Base-by-base conservation (phyloP, 352 stramenopile species). In the Phytophthora crassamura region DNA sequence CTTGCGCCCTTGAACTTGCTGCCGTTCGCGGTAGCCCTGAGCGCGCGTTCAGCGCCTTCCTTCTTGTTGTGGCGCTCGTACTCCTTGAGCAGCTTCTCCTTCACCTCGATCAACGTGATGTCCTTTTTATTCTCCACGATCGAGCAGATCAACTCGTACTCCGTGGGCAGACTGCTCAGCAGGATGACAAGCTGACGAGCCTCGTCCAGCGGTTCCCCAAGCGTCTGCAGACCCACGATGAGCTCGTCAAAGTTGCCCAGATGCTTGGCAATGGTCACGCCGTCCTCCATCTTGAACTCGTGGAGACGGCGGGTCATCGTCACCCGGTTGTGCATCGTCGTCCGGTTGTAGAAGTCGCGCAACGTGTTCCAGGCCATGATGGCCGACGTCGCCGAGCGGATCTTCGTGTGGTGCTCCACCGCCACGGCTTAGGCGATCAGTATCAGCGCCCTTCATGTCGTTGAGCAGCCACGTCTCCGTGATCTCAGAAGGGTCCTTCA, bases 61-160 rank as follows among this genome's bases (percentile, higher is more conserved):
- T n/a, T n/a, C n/a, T n/a, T n/a, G n/a, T n/a, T n/a, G n/a, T n/a
- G n/a, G n/a, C n/a, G n/a, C n/a, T n/a, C n/a, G n/a, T n/a, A n/a
- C n/a, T n/a, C n/a, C 46, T 72, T 66, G 0, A 71, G 45, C 1
- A 70, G 56, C 41, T 68, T 75, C 43, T 67, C 60, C 40, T 75
- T 71, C 3, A 64, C 54, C 4, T 68, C 53, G 7, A 66, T 61
- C 1, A 76, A 22, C n/a, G 38, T 36, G 6, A 55, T 12, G 9
- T 40, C 54, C 22, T 55, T 49, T 2, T 32, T 43, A 47, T 69
- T 73, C 52, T 72, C 69, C 0, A 59, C 18, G 28, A 58, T 53
- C 2, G 50, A 61, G 18, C 43, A 30, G 16, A 68, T 68, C 9
- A 58, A 15, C 16, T 62, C 51, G 33, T 79, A 77, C n/a, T 82